Conservation (phyloP, 306 rosid species). For the Inga laurina region DNA sequence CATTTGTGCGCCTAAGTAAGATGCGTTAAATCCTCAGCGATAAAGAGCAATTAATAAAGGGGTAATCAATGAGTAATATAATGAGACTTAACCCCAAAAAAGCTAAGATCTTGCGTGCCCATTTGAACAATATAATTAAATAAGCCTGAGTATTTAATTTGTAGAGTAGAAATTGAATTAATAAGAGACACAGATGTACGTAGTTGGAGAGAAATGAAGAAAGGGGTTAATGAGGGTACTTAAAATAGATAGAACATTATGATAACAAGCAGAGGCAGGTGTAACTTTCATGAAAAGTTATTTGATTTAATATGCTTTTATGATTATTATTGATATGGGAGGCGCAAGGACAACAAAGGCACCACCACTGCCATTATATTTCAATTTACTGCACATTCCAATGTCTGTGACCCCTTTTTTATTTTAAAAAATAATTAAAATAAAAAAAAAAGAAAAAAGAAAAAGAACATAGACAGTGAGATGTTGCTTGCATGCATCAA, state of each 20-base stretch:
- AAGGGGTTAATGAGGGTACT: not conserved
- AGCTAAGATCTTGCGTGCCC: too few relatives aligned
- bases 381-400: not conserved
- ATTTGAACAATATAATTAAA: too few relatives aligned
- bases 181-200: not conserved
- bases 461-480: not conserved
- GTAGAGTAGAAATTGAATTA: not conserved
- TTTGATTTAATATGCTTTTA: conserved; percentile 5
- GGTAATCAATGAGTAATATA: not conserved
- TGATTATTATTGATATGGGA: not conserved
- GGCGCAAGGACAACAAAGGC: not conserved
- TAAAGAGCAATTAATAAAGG: not conserved
- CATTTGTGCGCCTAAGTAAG: not conserved
- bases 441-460: not conserved
- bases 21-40: not conserved
- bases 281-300: conserved; percentile 2
- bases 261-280: not conserved
- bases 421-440: not conserved
- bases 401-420: not conserved
- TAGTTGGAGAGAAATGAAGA: not conserved
- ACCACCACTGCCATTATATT: not conserved
- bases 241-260: not conserved
- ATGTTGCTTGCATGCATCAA: conserved; percentile 2
- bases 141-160: too few relatives aligned
- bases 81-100: not conserved